Evolutionary conservation across 345 rosid genomes (phyloP).

Genomic region (Trapa bicornis): DNA sequence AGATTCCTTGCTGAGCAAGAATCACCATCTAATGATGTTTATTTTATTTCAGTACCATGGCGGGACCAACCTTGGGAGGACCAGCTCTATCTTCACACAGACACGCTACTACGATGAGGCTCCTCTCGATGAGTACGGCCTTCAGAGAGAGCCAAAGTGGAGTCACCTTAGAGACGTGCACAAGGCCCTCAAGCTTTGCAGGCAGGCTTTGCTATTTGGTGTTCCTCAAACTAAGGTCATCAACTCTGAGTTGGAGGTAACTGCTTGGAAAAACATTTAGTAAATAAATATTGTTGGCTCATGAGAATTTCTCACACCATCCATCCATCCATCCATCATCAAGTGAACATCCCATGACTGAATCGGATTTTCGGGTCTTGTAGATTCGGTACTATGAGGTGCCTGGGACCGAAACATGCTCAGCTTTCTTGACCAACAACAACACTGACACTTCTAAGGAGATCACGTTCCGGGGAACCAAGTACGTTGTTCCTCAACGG

Average conservation of each 20-base stretch:
- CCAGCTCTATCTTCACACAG: conserved; percentile 64
- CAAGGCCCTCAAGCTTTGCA: conserved; percentile 52
- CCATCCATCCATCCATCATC: no score
- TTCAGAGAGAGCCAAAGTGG: conserved; percentile 61
- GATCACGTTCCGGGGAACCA: conserved; percentile 36
- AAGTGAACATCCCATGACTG: no score
- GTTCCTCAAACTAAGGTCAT: conserved; percentile 16
- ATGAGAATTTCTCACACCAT: no score
- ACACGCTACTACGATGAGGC: conserved; percentile 95
- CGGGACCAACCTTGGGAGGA: conserved; percentile 83
- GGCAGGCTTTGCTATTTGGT: conserved; percentile 69
- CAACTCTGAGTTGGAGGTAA: conserved; percentile 40
- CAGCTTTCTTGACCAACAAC: conserved; percentile 81
- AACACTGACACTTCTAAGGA: conserved; percentile 23
- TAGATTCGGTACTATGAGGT: conserved; percentile 57
- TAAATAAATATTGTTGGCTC: no score
- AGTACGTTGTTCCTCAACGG: conserved; percentile 36
- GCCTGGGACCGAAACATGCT: conserved; percentile 39
- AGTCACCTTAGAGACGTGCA: conserved; percentile 82
- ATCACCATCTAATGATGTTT: no score
- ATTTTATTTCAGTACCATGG: conserved; percentile 56
- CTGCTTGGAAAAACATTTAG: not conserved
- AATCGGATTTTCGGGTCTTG: no score
- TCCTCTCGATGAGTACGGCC: conserved; percentile 91
- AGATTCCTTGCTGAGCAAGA: not conserved